Evolutionary conservation across 192 early-diverging fungal species (phyloP).

Genomic region (Podila clonocystis): DNA sequence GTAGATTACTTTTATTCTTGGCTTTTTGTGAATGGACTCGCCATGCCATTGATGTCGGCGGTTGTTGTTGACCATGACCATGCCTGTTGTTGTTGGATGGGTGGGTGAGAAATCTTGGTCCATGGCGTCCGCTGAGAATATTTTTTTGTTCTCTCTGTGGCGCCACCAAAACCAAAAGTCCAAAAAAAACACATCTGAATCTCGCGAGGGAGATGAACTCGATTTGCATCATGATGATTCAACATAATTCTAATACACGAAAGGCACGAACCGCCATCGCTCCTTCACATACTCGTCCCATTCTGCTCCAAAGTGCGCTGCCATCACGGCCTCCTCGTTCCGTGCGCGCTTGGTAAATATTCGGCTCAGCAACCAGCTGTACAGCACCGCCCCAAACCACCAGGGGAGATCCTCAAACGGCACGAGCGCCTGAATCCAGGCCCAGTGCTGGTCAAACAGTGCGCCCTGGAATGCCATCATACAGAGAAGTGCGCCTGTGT

Average conservation of each 20-base stretch:
- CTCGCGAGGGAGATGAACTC: not conserved
- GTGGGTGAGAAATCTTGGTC: too few relatives aligned
- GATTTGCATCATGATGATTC: not conserved
- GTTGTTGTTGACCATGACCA: too few relatives aligned
- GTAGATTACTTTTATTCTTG: too few relatives aligned
- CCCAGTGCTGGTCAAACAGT: constrained; percentile 18
- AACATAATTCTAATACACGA: not conserved
- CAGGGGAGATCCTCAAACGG: constrained; percentile 11
- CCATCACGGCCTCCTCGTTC: constrained; percentile 28
- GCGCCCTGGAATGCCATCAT: constrained; percentile 13
- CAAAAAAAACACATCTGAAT: too few relatives aligned
- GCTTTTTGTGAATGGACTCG: too few relatives aligned
- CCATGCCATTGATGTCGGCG: too few relatives aligned
- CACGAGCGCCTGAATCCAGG: constrained; percentile 5
- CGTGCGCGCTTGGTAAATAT: constrained; percentile 6
- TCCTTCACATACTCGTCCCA: constrained; percentile 17
- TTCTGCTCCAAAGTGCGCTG: constrained; percentile 29
- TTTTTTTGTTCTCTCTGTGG: too few relatives aligned
- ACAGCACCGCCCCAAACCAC: not conserved
- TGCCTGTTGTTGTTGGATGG: too few relatives aligned
- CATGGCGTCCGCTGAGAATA: too few relatives aligned
- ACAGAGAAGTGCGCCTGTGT: constrained; percentile 26
- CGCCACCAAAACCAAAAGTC: not conserved
- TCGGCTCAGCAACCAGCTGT: not conserved
- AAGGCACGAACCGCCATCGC: constrained; percentile 33